Evolutionary conservation across 768 basidiomycete genomes (phyloP).

Genomic region (Tricholoma saponaceum): DNA sequence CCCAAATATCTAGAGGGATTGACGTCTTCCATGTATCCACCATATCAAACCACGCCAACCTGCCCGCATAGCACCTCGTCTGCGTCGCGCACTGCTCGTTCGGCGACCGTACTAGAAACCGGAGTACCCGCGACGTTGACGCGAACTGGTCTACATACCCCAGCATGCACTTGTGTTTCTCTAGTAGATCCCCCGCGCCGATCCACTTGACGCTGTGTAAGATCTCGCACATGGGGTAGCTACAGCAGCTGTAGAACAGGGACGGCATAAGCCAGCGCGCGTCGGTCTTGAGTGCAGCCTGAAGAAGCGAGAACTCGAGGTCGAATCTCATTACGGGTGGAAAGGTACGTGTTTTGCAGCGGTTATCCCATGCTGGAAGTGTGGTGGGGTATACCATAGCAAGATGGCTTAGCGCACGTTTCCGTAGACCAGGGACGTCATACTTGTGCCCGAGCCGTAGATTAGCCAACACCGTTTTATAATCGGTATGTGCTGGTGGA

Average conservation of each 20-base stretch:
- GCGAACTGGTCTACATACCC: slow-evolving; percentile 14
- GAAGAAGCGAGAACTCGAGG: slow-evolving; percentile 15
- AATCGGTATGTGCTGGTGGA: slow-evolving; percentile 14
- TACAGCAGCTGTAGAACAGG: slow-evolving; percentile 17
- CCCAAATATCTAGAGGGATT: slow-evolving; percentile 14
- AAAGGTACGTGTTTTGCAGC: slow-evolving; percentile 11
- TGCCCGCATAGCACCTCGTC: slow-evolving; percentile 6
- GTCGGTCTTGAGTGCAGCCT: slow-evolving; percentile 14
- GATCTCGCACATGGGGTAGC: slow-evolving; percentile 15
- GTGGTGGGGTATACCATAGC: too few species aligned
- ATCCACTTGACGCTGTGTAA: slow-evolving; percentile 13
- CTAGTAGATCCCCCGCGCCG: slow-evolving; percentile 7
- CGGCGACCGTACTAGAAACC: slow-evolving; percentile 9
- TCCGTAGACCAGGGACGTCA: slow-evolving; percentile 14
- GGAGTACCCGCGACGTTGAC: slow-evolving; percentile 8
- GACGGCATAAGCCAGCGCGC: slow-evolving; percentile 16
- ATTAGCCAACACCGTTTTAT: slow-evolving; percentile 10
- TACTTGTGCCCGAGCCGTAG: slow-evolving; percentile 20
- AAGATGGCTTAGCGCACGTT: slow-evolving; percentile 15
- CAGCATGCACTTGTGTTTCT: slow-evolving; percentile 11
- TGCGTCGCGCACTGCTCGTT: slow-evolving; percentile 1
- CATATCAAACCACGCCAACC: slow-evolving; percentile 11
- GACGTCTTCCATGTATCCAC: too few species aligned
- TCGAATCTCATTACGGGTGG: slow-evolving; percentile 10
- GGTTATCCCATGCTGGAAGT: too few species aligned